Percentiles rank a stretch among this genome's conserved stretches.
phyloP scores from a whole-genome alignment of 306 rosid genomes.

The Lathyrus aphaca region DNA sequence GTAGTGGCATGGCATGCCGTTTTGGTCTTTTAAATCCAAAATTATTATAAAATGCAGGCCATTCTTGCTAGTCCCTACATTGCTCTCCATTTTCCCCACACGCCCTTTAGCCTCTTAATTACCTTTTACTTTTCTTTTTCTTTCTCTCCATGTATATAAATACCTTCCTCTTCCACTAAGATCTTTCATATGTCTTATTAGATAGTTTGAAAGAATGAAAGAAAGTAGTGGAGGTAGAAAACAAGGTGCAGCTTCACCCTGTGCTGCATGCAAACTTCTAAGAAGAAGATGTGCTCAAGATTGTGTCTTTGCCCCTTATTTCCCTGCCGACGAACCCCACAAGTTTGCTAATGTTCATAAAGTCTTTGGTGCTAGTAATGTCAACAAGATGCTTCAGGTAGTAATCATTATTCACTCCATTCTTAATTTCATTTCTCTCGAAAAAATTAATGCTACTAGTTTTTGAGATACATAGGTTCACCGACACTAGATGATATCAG shows the following conservation, averaged over 20 bases:
- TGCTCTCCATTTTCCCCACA: neutral
- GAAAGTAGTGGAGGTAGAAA: conserved; percentile 57
- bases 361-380: conserved; percentile 88
- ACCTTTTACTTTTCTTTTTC: neutral
- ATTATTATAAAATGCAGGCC: conserved; percentile 13
- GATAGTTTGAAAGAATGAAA: conserved; percentile 42
- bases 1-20: neutral
- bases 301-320: conserved; percentile 86
- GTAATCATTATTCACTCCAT: conserved; percentile 30
- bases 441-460: too few species aligned
- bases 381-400: conserved; percentile 91
- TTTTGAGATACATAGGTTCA: too few species aligned
- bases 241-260: conserved; percentile 71
- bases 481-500: too few species aligned
- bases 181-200: conserved; percentile 8
- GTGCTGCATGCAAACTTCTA: conserved; percentile 87
- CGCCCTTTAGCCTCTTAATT: neutral
- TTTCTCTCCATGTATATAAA: neutral
- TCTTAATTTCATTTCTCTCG: too few species aligned
- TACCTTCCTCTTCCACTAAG: neutral
- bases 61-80: neutral
- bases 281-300: conserved; percentile 74
- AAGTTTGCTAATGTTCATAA: conserved; percentile 84
- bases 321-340: conserved; percentile 77
- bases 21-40: neutral